Conservation (phyloP, 805 yeast species). For the Myxozyma sirexii region DNA sequence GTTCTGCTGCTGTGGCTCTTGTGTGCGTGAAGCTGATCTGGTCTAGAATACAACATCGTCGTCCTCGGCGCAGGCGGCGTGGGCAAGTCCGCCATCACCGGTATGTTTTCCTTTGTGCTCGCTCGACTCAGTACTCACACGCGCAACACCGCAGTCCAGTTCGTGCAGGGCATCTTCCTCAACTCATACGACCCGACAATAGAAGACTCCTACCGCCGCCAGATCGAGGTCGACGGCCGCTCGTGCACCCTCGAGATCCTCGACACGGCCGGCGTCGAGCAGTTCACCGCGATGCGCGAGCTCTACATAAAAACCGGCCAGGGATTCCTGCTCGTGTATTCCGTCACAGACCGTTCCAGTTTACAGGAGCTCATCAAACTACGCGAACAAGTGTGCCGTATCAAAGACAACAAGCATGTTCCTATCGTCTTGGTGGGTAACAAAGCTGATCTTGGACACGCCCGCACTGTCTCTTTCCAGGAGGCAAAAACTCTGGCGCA, state of each 20-base stretch:
- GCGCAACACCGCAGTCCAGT: conserved; percentile 26
- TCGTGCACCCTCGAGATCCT: conserved; percentile 83
- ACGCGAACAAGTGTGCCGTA: conserved; percentile 81
- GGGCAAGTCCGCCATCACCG: conserved; percentile 57
- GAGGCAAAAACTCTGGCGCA: conserved; percentile 27
- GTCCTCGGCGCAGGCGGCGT: conserved; percentile 98
- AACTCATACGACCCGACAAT: conserved; percentile 85
- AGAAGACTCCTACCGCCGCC: conserved; percentile 92
- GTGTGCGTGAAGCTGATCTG: neutral
- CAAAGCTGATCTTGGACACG: conserved; percentile 63
- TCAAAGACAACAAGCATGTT: conserved; percentile 67
- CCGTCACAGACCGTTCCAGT: conserved; percentile 76
- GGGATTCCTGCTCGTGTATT: conserved; percentile 85
- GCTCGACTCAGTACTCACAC: too few species aligned
- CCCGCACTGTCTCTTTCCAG: conserved; percentile 28
- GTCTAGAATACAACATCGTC: conserved; percentile 56
- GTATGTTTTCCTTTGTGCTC: conserved; percentile 5
- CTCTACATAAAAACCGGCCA: conserved; percentile 63
- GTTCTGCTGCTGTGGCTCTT: too few species aligned
- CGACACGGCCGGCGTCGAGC: conserved; percentile 95
- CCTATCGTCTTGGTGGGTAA: conserved; percentile 94
- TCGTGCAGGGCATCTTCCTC: conserved; percentile 30
- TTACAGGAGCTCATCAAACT: conserved; percentile 76
- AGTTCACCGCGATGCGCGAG: conserved; percentile 96
- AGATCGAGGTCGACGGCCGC: conserved; percentile 84